Percentiles rank a stretch among this genome's conserved stretches.
These are phyloP conservation scores for Boletus barrowsii DNA, from an alignment of 768 basidiomycete genomes.

Conservation along the genomic window DNA sequence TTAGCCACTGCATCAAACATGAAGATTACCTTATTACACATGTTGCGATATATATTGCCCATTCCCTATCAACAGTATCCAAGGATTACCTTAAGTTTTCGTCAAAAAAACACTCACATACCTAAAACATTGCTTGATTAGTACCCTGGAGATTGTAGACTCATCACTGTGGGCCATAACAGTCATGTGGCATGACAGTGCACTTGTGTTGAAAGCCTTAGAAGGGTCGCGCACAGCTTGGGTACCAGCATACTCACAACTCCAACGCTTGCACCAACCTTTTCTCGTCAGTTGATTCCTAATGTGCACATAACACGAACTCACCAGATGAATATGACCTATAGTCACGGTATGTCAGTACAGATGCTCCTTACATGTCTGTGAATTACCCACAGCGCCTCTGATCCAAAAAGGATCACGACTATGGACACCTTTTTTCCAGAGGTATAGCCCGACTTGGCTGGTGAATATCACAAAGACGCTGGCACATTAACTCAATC, in stretches of 20 bases:
- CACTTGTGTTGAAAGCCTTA: constrained; percentile 5
- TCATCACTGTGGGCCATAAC: neutral
- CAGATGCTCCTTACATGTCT: too few species aligned
- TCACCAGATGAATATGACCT: constrained; percentile 24
- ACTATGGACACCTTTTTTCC: constrained; percentile 9
- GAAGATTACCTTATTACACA: constrained; percentile 10
- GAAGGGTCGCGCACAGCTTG: neutral
- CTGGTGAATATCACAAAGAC: constrained; percentile 20
- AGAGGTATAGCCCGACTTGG: constrained; percentile 25
- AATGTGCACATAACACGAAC: neutral
- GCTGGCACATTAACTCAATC: neutral
- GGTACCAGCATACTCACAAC: constrained; percentile 4
- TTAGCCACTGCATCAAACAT: constrained; percentile 1
- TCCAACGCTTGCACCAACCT: constrained; percentile 20
- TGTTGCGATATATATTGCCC: constrained; percentile 9
- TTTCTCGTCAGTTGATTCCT: constrained; percentile 1
- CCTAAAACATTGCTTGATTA: neutral
- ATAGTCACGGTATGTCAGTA: neutral
- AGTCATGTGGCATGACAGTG: constrained; percentile 6
- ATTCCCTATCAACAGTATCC: constrained; percentile 8
- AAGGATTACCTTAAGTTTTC: neutral
- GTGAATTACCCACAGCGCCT: constrained; percentile 11
- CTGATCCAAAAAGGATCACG: constrained; percentile 25
- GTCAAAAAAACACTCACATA: neutral
- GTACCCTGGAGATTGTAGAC: neutral